These are phyloP conservation scores for Cryphonectria radicalis DNA, from an alignment of 2,329 filamentous ascomycete species.

Conservation along the genomic window DNA sequence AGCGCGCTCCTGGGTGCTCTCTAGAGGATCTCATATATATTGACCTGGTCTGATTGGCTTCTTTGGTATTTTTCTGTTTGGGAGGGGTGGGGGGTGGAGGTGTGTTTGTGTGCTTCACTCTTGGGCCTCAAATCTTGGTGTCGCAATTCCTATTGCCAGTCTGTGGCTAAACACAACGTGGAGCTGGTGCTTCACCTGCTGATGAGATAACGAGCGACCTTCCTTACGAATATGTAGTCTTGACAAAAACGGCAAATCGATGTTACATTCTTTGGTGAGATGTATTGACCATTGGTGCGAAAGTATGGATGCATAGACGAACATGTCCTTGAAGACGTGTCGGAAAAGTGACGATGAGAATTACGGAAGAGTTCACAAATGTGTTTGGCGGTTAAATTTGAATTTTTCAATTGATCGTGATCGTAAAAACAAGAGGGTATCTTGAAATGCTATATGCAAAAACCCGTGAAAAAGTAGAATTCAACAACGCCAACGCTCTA, in stretches of 20 bases:
- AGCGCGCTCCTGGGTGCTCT: slow-evolving; percentile 2
- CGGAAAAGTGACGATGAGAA: not conserved
- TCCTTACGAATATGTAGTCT: slow-evolving; percentile 12
- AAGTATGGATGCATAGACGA: no score
- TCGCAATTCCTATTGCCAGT: not conserved
- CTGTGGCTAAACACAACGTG: not conserved
- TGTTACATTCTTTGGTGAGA: not conserved
- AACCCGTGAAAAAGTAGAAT: not conserved
- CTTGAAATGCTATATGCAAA: not conserved
- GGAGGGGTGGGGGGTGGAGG: not conserved
- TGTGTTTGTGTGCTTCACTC: not conserved
- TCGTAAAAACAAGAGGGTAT: not conserved
- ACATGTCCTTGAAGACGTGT: not conserved
- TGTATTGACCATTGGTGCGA: not conserved
- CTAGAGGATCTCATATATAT: not conserved
- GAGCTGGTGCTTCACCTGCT: not conserved
- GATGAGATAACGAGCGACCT: slow-evolving; percentile 17
- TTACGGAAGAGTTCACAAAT: not conserved
- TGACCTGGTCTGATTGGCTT: not conserved
- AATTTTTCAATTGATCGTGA: not conserved
- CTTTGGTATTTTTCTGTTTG: not conserved
- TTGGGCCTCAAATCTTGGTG: not conserved
- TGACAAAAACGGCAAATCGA: not conserved
- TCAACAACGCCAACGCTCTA: slow-evolving; percentile 2
- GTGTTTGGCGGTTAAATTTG: not conserved